Evolutionary conservation across 306 rosid species (phyloP).

Genomic region (Malus domestica): DNA sequence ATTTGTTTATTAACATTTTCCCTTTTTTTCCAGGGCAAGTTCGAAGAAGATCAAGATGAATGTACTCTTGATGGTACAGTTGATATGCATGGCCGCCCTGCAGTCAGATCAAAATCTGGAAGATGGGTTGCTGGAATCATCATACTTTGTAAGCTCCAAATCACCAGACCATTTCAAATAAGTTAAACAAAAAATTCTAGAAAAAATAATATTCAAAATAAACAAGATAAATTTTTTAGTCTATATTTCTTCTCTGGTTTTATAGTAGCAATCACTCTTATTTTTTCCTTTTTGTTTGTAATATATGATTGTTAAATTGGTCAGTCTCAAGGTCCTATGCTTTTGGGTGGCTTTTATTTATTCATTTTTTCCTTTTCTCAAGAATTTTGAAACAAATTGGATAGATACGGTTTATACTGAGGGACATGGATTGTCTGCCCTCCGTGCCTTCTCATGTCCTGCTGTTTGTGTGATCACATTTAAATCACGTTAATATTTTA

Average conservation of each 20-base stretch:
- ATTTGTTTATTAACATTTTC: not conserved
- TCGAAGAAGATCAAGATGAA: slow-evolving; percentile 46
- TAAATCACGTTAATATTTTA: too few species aligned
- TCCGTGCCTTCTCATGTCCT: too few species aligned
- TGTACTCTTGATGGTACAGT: slow-evolving; percentile 81
- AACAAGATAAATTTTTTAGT: not conserved
- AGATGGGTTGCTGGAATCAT: slow-evolving; percentile 84
- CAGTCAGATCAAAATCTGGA: slow-evolving; percentile 77
- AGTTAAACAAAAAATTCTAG: not conserved
- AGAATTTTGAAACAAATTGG: not conserved
- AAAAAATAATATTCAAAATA: not conserved
- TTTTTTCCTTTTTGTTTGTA: not conserved
- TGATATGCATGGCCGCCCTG: slow-evolving; percentile 73
- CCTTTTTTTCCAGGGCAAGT: slow-evolving; percentile 29
- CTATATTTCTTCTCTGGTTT: not conserved
- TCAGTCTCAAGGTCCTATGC: not conserved
- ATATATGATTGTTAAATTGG: not conserved
- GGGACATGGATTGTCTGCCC: too few species aligned
- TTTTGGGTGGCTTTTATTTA: not conserved
- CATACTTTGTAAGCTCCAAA: slow-evolving; percentile 65
- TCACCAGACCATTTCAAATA: not conserved
- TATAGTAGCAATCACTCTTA: not conserved
- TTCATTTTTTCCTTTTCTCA: not conserved
- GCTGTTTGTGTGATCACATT: too few species aligned
- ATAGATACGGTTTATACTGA: not conserved